phyloP scores from a whole-genome alignment of 495 filamentous ascomycete species.

The Penicillium maclennaniae region DNA sequence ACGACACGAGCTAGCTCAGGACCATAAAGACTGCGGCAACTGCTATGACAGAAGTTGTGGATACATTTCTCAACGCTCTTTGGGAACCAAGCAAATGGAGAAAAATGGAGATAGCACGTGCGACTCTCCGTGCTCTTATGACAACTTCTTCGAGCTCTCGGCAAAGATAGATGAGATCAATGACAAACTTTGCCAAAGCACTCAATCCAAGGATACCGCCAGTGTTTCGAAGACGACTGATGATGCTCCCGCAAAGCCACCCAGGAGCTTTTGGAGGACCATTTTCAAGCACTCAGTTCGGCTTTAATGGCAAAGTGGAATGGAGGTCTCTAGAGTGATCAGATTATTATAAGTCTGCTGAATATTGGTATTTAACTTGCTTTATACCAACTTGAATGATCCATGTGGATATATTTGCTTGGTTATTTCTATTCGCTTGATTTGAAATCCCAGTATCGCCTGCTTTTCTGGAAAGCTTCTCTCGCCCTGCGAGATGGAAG shows the following conservation, averaged over 20 bases:
- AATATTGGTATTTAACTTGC: too few species aligned
- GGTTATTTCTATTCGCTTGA: too few species aligned
- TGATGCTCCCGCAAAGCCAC: conserved; percentile 1
- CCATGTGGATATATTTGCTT: too few species aligned
- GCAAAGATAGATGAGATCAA: conserved; percentile 3
- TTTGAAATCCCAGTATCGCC: too few species aligned
- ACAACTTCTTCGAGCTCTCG: background rate
- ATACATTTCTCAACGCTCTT: background rate
- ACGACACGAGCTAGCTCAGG: background rate
- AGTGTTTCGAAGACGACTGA: conserved; percentile 3
- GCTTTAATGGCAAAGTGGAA: conserved; percentile 1
- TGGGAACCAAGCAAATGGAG: background rate
- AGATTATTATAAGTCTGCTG: background rate
- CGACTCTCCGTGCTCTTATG: background rate
- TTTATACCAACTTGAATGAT: too few species aligned
- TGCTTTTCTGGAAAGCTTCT: too few species aligned
- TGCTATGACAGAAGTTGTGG: background rate
- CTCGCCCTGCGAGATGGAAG: too few species aligned
- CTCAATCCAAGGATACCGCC: background rate
- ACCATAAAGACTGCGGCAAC: background rate
- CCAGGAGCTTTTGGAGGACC: background rate
- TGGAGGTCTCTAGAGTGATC: background rate
- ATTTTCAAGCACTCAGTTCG: background rate
- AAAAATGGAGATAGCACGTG: background rate
- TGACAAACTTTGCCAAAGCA: conserved; percentile 1